These are phyloP conservation scores for Ophiosphaerella narmari DNA, from an alignment of 2,329 filamentous ascomycete species.

Conservation along the genomic window DNA sequence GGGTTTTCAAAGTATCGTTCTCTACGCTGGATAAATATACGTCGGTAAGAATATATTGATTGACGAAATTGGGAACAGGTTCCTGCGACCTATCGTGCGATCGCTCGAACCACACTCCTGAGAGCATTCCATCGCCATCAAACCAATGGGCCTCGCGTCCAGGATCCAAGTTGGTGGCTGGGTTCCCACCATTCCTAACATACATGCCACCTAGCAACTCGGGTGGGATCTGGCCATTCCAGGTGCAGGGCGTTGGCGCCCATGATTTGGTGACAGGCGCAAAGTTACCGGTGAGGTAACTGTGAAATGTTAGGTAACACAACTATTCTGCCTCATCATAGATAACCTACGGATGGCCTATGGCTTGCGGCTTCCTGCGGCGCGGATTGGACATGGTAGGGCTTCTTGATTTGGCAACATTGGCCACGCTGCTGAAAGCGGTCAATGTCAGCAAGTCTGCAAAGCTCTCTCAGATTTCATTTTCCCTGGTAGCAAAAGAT, in stretches of 20 bases:
- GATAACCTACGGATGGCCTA: conserved; percentile 49
- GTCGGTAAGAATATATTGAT: conserved; percentile 71
- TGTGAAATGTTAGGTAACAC: conserved; percentile 27
- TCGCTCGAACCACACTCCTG: conserved; percentile 65
- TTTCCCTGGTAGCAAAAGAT: background rate
- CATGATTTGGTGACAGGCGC: conserved; percentile 65
- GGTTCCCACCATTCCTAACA: conserved; percentile 73
- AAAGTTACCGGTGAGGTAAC: conserved; percentile 71
- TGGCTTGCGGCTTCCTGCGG: conserved; percentile 19
- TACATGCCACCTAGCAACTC: conserved; percentile 72
- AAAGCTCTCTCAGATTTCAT: background rate
- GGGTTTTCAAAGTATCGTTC: conserved; percentile 54
- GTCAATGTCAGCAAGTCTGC: background rate
- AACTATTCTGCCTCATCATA: background rate
- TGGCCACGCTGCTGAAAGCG: background rate
- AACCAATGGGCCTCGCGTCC: conserved; percentile 73
- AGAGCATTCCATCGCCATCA: conserved; percentile 76
- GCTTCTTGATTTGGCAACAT: conserved; percentile 16
- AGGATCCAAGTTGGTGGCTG: conserved; percentile 64
- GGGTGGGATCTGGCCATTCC: conserved; percentile 63
- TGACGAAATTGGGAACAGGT: conserved; percentile 67
- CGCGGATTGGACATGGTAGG: conserved; percentile 30
- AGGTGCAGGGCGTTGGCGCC: conserved; percentile 61
- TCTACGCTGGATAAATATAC: conserved; percentile 61
- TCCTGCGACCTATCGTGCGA: conserved; percentile 39